Evolutionary conservation across 495 filamentous ascomycete species (phyloP), one percentile per base, ranked within the genome.

Genomic region (Cairneyella variabilis): DNA sequence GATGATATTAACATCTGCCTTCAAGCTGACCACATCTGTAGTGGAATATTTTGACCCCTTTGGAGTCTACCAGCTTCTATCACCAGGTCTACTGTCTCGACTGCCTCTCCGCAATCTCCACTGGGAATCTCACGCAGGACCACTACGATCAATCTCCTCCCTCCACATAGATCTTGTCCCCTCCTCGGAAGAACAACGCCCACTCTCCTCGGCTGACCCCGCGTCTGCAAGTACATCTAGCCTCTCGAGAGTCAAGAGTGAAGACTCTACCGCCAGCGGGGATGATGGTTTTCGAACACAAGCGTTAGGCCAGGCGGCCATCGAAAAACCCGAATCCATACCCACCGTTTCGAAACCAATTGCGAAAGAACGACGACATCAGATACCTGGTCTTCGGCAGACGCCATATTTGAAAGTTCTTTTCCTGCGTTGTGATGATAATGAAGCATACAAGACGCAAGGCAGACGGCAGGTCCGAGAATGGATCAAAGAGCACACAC

Each of bases 381-480:
- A 98, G 68, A 97, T 98, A 40, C 93, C 93, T 2, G 93, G 93
- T 11, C 72, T 98, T 26, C 85, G 92, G 11, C 88, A 90, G 54
- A 97, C 92, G 2, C 92, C 93, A 7, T 98, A 97, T 68, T 73
- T 98, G 59, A 97, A 96, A 69, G 71, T 98, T 20, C 87, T 88
- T 58, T 69, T 98, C 7, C 78, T 97, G 39, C 77, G 90, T 54
- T 96, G 93, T 67, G 91, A 96, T 70, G 93, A 98, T 64, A 91
- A 90, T 57, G 93, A 97, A 26, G 84, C 82, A 2, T 98, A 98
- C 72, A 97, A 95, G 70, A 71, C 80, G 0, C 81, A 80, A 2
- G 83, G 88, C 7, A 77, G 90, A 52, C 84, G 88, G 65, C 76
- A 83, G 55, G 71, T 97, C 30, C 79, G 90, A 39, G 93, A 97